phyloP scores from a whole-genome alignment of 2,329 filamentous ascomycete genomes.

The Pseudocercospora eumusae region DNA sequence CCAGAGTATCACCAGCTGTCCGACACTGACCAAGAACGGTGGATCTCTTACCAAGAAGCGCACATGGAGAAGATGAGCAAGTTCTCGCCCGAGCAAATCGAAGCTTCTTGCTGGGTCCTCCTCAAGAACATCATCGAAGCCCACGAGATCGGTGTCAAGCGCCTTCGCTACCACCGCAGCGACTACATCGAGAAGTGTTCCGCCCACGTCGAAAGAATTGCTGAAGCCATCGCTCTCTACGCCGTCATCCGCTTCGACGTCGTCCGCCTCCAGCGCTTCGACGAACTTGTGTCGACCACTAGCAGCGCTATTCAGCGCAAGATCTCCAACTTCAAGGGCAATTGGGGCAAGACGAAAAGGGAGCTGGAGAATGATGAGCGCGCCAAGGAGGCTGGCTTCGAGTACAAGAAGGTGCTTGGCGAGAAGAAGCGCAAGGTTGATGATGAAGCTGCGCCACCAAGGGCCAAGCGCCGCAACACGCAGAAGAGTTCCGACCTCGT shows the following conservation, averaged over 20 bases:
- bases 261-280: slow-evolving; percentile 21
- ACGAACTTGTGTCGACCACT: slow-evolving; percentile 24
- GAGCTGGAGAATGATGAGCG: slow-evolving; percentile 19
- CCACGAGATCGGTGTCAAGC: slow-evolving; percentile 20
- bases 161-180: slow-evolving; percentile 15
- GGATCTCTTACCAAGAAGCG: slow-evolving; percentile 19
- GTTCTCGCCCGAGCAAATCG: slow-evolving; percentile 14
- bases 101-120: slow-evolving; percentile 23
- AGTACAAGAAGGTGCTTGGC: slow-evolving; percentile 21
- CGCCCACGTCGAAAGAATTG: slow-evolving; percentile 18
- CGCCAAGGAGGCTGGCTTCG: slow-evolving; percentile 12
- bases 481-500: not conserved
- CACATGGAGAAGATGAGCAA: slow-evolving; percentile 23
- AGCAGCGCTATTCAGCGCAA: slow-evolving; percentile 21
- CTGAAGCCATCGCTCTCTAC: slow-evolving; percentile 19
- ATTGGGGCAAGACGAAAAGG: slow-evolving; percentile 20
- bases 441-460: not conserved
- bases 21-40: slow-evolving; percentile 16
- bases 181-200: slow-evolving; percentile 21
- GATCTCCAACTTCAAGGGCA: slow-evolving; percentile 24
- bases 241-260: slow-evolving; percentile 26
- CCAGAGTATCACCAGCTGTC: slow-evolving; percentile 16
- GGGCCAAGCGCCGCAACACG: not conserved
- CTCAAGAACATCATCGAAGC: slow-evolving; percentile 21
- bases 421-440: slow-evolving; percentile 22